Percentiles rank a stretch among this genome's conserved stretches.
These are phyloP conservation scores for Quambalaria eucalypti DNA, from an alignment of 1,284 basidiomycete species.

Conservation along the genomic window DNA sequence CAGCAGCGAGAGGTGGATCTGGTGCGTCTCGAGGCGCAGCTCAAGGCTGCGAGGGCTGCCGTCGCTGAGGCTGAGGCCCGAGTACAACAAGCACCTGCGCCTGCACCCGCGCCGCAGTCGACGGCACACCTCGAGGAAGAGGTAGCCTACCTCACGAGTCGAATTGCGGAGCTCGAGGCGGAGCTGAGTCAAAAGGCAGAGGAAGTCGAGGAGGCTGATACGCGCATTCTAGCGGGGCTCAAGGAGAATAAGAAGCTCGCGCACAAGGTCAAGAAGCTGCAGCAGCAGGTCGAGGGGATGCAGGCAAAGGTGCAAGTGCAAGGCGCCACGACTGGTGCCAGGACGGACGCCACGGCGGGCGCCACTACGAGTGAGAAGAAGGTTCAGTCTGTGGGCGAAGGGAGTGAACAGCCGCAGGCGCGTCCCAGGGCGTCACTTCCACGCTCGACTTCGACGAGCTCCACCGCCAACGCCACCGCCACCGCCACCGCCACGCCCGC, in stretches of 20 bases:
- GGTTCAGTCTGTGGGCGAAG: too few species aligned
- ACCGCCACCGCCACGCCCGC: too few species aligned
- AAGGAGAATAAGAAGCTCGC: conserved; percentile 3
- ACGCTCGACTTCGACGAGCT: too few species aligned
- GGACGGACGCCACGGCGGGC: too few species aligned
- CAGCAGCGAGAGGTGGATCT: neutral
- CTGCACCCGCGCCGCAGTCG: neutral
- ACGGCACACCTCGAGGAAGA: conserved; percentile 1
- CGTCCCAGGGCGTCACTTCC: too few species aligned
- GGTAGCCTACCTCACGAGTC: conserved; percentile 6
- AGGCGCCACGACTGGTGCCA: neutral
- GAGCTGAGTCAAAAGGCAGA: conserved; percentile 14
- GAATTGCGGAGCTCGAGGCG: conserved; percentile 23
- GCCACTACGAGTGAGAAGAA: too few species aligned
- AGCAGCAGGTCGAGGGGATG: neutral
- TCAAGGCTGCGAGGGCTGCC: neutral
- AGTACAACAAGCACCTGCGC: neutral
- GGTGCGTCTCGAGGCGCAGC: neutral
- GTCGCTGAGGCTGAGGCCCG: neutral
- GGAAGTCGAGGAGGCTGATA: neutral
- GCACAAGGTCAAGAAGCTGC: neutral
- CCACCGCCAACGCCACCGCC: too few species aligned
- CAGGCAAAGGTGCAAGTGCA: neutral
- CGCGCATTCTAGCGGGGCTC: neutral
- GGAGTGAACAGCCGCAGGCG: too few species aligned